Percentiles rank a stretch among this genome's conserved stretches.
phyloP scores from a whole-genome alignment of 305 asterid genomes.

The Rubia tinctorum region DNA sequence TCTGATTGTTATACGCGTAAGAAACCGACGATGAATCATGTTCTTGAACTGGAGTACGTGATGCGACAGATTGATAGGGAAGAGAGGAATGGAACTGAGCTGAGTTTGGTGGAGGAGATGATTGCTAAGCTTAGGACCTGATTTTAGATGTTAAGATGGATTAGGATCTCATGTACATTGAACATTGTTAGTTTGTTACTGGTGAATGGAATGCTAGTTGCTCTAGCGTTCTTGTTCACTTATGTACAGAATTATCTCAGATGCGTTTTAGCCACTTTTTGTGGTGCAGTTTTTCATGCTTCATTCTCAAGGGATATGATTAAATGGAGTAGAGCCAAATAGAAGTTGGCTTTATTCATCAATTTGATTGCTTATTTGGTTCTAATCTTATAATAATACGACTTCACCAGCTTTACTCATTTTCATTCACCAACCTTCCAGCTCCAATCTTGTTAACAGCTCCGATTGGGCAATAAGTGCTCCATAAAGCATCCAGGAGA shows the following conservation, averaged over 20 bases:
- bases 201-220: neutral
- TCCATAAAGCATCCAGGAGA: neutral
- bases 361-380: no score
- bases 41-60: constrained; percentile 54
- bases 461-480: neutral
- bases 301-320: constrained; percentile 9
- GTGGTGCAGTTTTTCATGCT: neutral
- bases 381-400: neutral
- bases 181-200: neutral
- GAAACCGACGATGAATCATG: constrained; percentile 35
- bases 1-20: constrained; percentile 28
- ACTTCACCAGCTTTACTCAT: constrained; percentile 1
- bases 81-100: constrained; percentile 45
- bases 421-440: neutral
- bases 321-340: neutral
- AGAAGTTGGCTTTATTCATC: neutral
- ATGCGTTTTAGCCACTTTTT: neutral
- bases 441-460: neutral
- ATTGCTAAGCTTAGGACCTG: constrained; percentile 80
- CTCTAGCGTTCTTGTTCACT: neutral
- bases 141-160: neutral
- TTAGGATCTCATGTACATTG: neutral
- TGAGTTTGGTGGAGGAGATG: constrained; percentile 67
- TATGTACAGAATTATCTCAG: constrained; percentile 13
- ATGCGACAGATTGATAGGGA: constrained; percentile 76